Conservation (phyloP, 1,139 yeast genomes). For the Pichia sp. region DNA sequence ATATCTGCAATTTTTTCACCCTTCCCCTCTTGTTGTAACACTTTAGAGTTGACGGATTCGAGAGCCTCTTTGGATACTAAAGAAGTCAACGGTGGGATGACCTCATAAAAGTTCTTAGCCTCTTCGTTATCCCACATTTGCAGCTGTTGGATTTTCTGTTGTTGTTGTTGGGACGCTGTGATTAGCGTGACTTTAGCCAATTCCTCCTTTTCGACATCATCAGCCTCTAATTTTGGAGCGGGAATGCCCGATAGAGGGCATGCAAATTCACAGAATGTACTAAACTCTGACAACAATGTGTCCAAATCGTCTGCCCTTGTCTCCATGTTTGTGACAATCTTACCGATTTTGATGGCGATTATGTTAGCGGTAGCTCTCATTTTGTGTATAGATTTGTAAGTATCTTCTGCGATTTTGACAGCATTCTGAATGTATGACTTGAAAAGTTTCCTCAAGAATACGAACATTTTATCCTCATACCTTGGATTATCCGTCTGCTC, state of each 20-base stretch:
- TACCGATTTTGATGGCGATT: constrained; percentile 63
- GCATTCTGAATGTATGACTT: constrained; percentile 42
- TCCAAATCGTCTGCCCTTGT: constrained; percentile 34
- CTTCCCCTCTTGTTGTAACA: constrained; percentile 12
- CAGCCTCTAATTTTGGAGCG: constrained; percentile 24
- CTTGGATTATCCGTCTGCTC: constrained; percentile 15
- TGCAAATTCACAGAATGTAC: constrained; percentile 37
- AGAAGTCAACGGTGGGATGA: constrained; percentile 30
- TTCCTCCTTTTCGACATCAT: constrained; percentile 19
- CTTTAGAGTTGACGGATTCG: constrained; percentile 20
- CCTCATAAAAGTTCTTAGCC: constrained; percentile 54
- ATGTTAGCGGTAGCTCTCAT: constrained; percentile 38
- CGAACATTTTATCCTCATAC: constrained; percentile 22
- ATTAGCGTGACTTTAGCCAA: constrained; percentile 17
- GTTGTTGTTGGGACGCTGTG: constrained; percentile 18
- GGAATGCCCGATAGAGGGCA: constrained; percentile 34
- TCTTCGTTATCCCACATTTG: constrained; percentile 65
- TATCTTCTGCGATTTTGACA: constrained; percentile 30
- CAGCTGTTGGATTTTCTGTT: constrained; percentile 14
- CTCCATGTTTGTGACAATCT: constrained; percentile 46
- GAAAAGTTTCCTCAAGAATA: constrained; percentile 30
- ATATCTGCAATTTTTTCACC: constrained; percentile 11
- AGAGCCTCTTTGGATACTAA: constrained; percentile 15
- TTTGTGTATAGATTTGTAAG: constrained; percentile 32
- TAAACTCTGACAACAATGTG: constrained; percentile 39